Conservation (phyloP, 108 stramenopile genomes). For the Hondaea fermentalgiana region DNA sequence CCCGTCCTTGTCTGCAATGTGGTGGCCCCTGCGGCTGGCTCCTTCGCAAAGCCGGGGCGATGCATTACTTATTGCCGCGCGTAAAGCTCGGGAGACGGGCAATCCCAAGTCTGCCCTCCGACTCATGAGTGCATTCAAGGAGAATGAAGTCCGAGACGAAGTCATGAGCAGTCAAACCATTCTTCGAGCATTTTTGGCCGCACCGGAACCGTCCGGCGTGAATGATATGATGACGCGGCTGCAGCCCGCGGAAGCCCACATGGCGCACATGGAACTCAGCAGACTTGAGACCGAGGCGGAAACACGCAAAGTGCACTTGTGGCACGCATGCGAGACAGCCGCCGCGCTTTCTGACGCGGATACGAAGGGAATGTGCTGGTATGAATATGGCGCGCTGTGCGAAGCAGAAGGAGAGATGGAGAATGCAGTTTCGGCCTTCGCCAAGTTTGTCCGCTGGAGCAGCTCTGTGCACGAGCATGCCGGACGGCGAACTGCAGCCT, state of each 20-base stretch:
- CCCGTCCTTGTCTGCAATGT: neutral
- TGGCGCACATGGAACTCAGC: neutral
- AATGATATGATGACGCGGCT: neutral
- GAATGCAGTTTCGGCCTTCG: neutral
- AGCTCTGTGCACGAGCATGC: neutral
- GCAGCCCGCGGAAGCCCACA: neutral
- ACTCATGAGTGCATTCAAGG: neutral
- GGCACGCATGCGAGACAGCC: neutral
- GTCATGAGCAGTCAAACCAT: neutral
- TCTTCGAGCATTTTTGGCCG: neutral
- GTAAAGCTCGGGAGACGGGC: neutral
- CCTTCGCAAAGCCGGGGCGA: neutral
- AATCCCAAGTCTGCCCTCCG: neutral
- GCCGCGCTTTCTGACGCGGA: neutral
- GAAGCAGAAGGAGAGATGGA: neutral
- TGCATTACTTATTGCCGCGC: neutral
- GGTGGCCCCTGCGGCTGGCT: neutral
- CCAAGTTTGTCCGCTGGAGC: neutral
- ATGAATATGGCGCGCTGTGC: neutral
- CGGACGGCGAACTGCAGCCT: neutral
- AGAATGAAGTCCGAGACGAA: neutral
- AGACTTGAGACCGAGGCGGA: neutral
- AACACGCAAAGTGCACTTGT: neutral
- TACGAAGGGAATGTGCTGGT: neutral
- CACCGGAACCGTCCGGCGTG: neutral